A percentile compares a stretch with the other conserved stretches of the same genome.
These are phyloP conservation scores for Calycina marina DNA, from an alignment of 2,329 filamentous ascomycete genomes.

Conservation along the genomic window DNA sequence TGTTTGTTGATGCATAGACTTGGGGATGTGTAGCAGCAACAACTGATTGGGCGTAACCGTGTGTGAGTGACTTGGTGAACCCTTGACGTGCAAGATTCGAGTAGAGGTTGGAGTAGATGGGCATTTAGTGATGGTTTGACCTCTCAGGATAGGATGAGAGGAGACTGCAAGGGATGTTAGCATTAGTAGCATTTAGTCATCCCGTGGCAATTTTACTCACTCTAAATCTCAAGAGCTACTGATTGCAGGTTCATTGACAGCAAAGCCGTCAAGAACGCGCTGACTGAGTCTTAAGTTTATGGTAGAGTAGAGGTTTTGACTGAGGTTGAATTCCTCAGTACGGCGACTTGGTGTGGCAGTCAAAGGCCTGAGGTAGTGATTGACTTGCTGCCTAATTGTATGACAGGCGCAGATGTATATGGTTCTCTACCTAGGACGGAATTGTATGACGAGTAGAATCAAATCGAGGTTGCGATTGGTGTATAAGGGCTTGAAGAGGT, in stretches of 20 bases:
- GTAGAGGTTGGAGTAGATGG: slow-evolving; percentile 54
- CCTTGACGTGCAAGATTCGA: slow-evolving; percentile 88
- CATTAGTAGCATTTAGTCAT: slow-evolving; percentile 1
- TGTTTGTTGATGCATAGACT: slow-evolving; percentile 60
- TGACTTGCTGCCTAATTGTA: too few species aligned
- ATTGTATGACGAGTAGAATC: too few species aligned
- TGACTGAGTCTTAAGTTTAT: slow-evolving; percentile 20
- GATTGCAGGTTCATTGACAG: slow-evolving; percentile 98
- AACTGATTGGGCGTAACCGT: slow-evolving; percentile 96
- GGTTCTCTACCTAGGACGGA: too few species aligned
- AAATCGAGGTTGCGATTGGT: too few species aligned
- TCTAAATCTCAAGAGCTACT: slow-evolving; percentile 17
- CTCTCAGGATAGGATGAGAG: slow-evolving; percentile 39
- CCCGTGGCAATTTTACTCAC: slow-evolving; percentile 11
- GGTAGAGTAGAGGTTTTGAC: slow-evolving; percentile 1
- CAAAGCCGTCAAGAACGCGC: slow-evolving; percentile 83
- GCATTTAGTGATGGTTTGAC: slow-evolving; percentile 73
- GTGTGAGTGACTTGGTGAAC: slow-evolving; percentile 91
- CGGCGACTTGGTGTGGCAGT: too few species aligned
- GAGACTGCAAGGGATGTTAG: slow-evolving; percentile 16
- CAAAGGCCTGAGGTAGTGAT: too few species aligned
- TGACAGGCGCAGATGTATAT: too few species aligned
- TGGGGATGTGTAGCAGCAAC: slow-evolving; percentile 83
- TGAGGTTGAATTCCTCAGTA: slow-evolving; percentile 7
- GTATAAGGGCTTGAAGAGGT: too few species aligned